phyloP scores from a whole-genome alignment of 2,329 filamentous ascomycete species.

The Beauveria sp. region DNA sequence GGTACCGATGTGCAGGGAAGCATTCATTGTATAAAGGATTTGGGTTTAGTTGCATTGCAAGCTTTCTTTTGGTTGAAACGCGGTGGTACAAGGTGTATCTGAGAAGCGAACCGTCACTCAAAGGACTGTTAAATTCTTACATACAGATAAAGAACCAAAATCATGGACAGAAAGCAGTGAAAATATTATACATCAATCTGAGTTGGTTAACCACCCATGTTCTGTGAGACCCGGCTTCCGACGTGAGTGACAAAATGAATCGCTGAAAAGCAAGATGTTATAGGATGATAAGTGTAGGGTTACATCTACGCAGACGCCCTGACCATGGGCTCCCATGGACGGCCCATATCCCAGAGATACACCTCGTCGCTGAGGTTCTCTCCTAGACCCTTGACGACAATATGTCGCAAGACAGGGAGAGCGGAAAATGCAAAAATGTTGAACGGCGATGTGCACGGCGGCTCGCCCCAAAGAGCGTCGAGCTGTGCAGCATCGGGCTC shows the following conservation, averaged over 20 bases:
- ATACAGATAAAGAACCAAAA: neutral
- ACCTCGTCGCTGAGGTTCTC: constrained; percentile 27
- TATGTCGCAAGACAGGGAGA: constrained; percentile 25
- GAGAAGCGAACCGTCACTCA: constrained; percentile 2
- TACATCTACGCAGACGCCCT: constrained; percentile 25
- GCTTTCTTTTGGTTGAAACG: neutral
- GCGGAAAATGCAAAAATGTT: constrained; percentile 20
- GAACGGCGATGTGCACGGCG: constrained; percentile 18
- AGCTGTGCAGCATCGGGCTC: constrained; percentile 20
- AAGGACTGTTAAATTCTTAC: neutral
- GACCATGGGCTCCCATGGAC: constrained; percentile 37
- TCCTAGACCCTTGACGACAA: constrained; percentile 28
- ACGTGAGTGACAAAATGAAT: constrained; percentile 7
- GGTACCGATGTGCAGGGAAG: constrained; percentile 1
- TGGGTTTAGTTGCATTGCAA: neutral
- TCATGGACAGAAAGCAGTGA: neutral
- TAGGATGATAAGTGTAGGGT: neutral
- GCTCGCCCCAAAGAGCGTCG: constrained; percentile 20
- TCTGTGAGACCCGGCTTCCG: neutral
- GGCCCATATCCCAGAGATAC: constrained; percentile 34
- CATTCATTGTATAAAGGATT: neutral
- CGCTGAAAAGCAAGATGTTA: neutral
- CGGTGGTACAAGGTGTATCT: neutral
- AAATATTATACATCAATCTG: constrained; percentile 6
- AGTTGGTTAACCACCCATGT: neutral